Evolutionary conservation across 2,329 filamentous ascomycete genomes (phyloP), one percentile per base, ranked within the genome.

Genomic region (Penicillium janthinellum): DNA sequence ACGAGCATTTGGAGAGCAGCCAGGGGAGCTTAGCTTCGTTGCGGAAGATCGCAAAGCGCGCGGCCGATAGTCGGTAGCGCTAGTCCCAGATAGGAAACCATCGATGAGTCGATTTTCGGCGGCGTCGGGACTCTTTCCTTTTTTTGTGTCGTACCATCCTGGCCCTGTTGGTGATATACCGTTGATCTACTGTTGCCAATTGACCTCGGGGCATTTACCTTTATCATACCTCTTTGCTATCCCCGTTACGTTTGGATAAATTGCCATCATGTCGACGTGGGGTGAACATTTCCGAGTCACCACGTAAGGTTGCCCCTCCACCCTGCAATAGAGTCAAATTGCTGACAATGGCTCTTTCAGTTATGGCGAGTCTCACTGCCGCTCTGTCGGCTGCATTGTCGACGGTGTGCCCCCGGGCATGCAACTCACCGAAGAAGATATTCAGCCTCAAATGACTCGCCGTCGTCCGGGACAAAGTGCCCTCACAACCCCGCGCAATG

Each of bases 391-490:
- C 73, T 96, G 91, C 81, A 97, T 98, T 71, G 89, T 98, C 78
- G 94, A 98, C 75, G 92, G 92, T 70, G 90, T 88, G 73, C 95
- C 94, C 38, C 93, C 95, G 14, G 91, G 91, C 70, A 89, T 98
- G 83, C 82, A 88, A 70, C 87, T 98, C 76, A 90, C 86, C 63
- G 93, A 96, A 78, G 83, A 82, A 56, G 91, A 96, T 73, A 96
- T 98, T 74, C 94, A 99, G 79, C 92, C 92, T 51, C 92, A 97
- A 80, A 91, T 98, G 86, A 96, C 90, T 64, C 89, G 94, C 65
- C 86, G 94, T 62, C 86, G 94, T 61, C 94, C 94, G 5, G 94
- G 94, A 47, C 94, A 99, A 79, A 91, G 88, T 68, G 87, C 88
- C 64, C 90, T 98, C 71, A 96, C 92, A 2, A 98, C 95, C 1